These are phyloP conservation scores for Pyrus pyrifolia DNA, from an alignment of 306 rosid genomes.

Conservation along the genomic window DNA sequence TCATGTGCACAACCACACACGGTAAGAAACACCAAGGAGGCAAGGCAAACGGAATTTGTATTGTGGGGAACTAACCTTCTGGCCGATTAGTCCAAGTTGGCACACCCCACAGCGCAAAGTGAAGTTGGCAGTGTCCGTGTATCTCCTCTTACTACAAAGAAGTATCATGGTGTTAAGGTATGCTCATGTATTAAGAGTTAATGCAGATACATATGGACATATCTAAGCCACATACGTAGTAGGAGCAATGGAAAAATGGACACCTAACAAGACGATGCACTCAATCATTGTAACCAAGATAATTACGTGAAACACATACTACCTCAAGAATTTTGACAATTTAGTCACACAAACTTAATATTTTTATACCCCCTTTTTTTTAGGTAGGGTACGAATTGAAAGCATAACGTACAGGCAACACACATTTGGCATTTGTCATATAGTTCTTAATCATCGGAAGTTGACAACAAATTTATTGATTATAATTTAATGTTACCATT, in stretches of 20 bases:
- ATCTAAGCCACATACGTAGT: background rate
- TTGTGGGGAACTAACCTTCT: conserved; percentile 49
- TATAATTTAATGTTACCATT: too few relatives aligned
- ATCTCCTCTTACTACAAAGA: conserved; percentile 67
- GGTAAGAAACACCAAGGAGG: background rate
- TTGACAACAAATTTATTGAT: too few relatives aligned
- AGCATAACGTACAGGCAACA: background rate
- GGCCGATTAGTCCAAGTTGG: conserved; percentile 89
- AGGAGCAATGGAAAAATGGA: background rate
- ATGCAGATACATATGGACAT: background rate
- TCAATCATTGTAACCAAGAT: background rate
- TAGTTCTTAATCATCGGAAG: too few relatives aligned
- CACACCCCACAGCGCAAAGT: conserved; percentile 96
- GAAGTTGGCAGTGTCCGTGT: conserved; percentile 84
- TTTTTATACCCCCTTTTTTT: background rate
- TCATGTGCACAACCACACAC: background rate
- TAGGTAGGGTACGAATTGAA: background rate
- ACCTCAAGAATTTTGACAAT: background rate
- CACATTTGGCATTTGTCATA: background rate
- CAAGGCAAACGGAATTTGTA: background rate
- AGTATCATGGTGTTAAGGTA: background rate
- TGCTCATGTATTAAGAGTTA: background rate
- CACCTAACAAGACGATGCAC: background rate
- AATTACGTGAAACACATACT: background rate
- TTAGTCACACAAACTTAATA: background rate